Conservation (phyloP, 164 flowering plant genomes). For the Tetracentron sinense region DNA sequence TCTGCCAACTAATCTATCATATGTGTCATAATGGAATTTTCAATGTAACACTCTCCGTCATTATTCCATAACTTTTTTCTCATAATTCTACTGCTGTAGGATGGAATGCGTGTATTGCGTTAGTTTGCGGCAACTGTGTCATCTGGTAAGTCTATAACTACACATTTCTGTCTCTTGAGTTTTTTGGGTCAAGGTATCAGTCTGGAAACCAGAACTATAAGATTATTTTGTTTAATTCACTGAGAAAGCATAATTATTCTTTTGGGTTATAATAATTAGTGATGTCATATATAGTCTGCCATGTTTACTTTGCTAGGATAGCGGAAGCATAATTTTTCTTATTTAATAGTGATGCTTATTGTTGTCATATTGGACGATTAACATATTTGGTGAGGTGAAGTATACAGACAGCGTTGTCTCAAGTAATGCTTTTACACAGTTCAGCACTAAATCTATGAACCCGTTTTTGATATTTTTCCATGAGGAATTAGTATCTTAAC, state of each 20-base stretch:
- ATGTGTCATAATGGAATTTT: neutral
- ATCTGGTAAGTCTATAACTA: slow-evolving; percentile 85
- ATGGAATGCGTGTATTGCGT: slow-evolving; percentile 98
- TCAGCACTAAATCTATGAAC: neutral
- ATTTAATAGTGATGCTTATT: neutral
- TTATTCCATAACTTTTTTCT: slow-evolving; percentile 8
- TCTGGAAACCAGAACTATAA: neutral
- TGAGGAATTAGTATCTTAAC: neutral
- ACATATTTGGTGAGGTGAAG: neutral
- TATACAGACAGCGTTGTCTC: neutral
- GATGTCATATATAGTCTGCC: too few relatives aligned
- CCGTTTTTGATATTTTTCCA: neutral
- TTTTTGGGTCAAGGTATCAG: neutral
- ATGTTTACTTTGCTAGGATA: neutral
- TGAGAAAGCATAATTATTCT: too few relatives aligned
- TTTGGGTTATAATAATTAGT: too few relatives aligned
- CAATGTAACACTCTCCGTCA: neutral
- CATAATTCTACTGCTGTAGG: slow-evolving; percentile 48
- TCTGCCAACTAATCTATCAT: neutral
- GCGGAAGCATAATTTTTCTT: neutral
- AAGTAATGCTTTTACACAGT: neutral
- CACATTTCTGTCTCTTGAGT: neutral
- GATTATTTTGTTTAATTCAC: too few relatives aligned
- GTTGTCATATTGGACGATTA: neutral
- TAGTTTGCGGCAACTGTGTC: slow-evolving; percentile 93